phyloP scores from a whole-genome alignment of 192 early-diverging fungal genomes.

The Gaertneriomyces semiglobifer region DNA sequence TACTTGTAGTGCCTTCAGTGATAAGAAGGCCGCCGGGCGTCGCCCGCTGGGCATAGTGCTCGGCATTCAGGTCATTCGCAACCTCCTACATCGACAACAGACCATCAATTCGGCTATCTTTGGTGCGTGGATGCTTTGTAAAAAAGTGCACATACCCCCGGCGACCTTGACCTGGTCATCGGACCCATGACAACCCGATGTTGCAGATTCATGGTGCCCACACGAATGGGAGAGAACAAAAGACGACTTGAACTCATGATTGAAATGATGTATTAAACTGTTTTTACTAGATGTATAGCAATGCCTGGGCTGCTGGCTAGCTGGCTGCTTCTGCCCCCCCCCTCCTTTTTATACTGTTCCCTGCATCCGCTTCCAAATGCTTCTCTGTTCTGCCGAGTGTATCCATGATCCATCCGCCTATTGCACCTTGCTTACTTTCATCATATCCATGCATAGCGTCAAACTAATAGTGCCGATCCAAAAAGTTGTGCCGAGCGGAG shows the following conservation, averaged over 20 bases:
- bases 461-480: too few relatives aligned
- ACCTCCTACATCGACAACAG: slow-evolving; percentile 15
- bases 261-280: not conserved
- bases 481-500: too few relatives aligned
- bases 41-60: slow-evolving; percentile 47
- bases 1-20: slow-evolving; percentile 36
- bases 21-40: slow-evolving; percentile 46
- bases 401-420: too few relatives aligned
- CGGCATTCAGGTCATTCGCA: slow-evolving; percentile 38
- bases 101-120: too few relatives aligned
- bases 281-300: too few relatives aligned
- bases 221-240: slow-evolving; percentile 35
- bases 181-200: slow-evolving; percentile 45
- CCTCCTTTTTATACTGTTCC: too few relatives aligned
- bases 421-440: too few relatives aligned
- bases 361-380: too few relatives aligned
- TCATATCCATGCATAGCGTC: too few relatives aligned
- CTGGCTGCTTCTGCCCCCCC: too few relatives aligned
- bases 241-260: not conserved
- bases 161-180: slow-evolving; percentile 39
- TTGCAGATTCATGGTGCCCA: slow-evolving; percentile 35
- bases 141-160: slow-evolving; percentile 14
- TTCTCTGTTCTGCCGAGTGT: too few relatives aligned
- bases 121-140: not conserved
- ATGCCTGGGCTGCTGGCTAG: too few relatives aligned